Percentiles rank a stretch among this genome's conserved stretches.
Conservation (phyloP, 2,329 filamentous ascomycete genomes). For the Curvularia spicifera region DNA sequence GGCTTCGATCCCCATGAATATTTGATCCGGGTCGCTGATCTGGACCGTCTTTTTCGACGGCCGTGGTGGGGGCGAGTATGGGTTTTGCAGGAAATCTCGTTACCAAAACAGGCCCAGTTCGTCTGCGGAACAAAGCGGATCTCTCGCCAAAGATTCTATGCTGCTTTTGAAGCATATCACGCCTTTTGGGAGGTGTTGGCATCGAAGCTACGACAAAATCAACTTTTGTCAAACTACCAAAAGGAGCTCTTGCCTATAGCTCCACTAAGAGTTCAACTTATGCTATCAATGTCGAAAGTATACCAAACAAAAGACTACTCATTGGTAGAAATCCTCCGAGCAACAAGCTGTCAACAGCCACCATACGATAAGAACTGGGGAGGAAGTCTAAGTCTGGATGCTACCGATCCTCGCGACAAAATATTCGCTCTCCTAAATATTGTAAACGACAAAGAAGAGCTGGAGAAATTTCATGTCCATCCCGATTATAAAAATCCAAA, state of each 20-base stretch:
- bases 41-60: conserved; percentile 15
- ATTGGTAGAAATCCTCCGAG: not conserved
- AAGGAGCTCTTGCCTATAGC: not conserved
- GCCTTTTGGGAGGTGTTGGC: not conserved
- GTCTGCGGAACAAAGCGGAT: conserved; percentile 20
- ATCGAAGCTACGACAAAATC: too few species aligned
- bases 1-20: not conserved
- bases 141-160: not conserved
- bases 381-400: conserved; percentile 10
- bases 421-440: conserved; percentile 27
- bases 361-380: not conserved
- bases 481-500: conserved; percentile 10
- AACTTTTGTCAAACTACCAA: not conserved
- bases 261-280: not conserved
- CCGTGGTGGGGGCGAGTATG: conserved; percentile 26
- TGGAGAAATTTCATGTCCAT: conserved; percentile 4
- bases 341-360: not conserved
- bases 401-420: conserved; percentile 24
- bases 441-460: conserved; percentile 17
- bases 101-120: conserved; percentile 14
- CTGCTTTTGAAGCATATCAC: not conserved
- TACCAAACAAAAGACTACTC: not conserved
- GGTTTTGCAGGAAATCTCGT: conserved; percentile 26
- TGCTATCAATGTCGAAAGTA: not conserved
- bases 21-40: not conserved